These are phyloP conservation scores for Xylaria sp. DNA, from an alignment of 2,329 filamentous ascomycete genomes.

Conservation along the genomic window DNA sequence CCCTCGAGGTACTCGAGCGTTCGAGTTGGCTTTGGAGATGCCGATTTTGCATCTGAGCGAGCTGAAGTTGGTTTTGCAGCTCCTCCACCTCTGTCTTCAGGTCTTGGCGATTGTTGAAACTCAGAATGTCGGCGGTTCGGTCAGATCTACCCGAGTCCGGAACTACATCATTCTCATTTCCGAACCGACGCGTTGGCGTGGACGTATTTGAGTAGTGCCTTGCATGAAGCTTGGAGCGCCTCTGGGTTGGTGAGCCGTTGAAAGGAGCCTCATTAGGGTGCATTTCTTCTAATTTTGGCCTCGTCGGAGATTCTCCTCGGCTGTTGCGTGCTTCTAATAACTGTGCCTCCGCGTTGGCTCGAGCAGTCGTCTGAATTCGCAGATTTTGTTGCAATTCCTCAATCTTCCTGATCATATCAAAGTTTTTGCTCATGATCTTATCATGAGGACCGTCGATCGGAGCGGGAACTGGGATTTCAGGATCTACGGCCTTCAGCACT, in stretches of 20 bases:
- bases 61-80: conserved; percentile 90
- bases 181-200: conserved; percentile 76
- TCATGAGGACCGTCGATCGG: conserved; percentile 64
- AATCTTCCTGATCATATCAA: conserved; percentile 84
- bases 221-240: conserved; percentile 58
- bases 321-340: conserved; percentile 77
- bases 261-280: conserved; percentile 79
- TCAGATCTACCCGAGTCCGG: conserved; percentile 85
- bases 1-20: conserved; percentile 65
- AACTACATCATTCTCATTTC: conserved; percentile 64
- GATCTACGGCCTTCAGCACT: conserved; percentile 86
- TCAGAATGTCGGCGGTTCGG: conserved; percentile 79
- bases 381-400: conserved; percentile 89
- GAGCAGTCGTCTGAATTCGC: conserved; percentile 80
- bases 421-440: conserved; percentile 74
- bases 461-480: conserved; percentile 68
- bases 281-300: conserved; percentile 84
- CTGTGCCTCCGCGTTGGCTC: conserved; percentile 81
- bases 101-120: conserved; percentile 88
- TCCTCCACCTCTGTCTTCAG: conserved; percentile 89
- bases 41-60: conserved; percentile 93
- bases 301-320: conserved; percentile 72
- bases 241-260: conserved; percentile 75
- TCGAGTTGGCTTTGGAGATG: conserved; percentile 90
- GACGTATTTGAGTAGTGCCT: conserved; percentile 74